A percentile compares a stretch with the other conserved stretches of the same genome.
Evolutionary conservation across 2,329 filamentous ascomycete genomes (phyloP).

Genomic region (Stagonosporopsis tanaceti): DNA sequence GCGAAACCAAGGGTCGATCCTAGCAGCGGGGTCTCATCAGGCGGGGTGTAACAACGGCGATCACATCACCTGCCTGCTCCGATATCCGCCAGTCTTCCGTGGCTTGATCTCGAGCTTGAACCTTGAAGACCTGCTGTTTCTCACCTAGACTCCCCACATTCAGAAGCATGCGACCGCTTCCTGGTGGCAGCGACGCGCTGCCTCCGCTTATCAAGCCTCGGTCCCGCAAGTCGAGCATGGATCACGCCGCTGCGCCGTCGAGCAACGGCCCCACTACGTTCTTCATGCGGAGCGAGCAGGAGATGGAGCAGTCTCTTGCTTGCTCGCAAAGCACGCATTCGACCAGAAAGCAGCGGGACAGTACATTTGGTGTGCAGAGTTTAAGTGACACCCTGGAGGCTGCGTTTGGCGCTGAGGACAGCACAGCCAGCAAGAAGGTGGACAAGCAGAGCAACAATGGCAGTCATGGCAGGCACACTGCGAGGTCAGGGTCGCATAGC

Average conservation of each 20-base stretch:
- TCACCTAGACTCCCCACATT: conserved; percentile 3
- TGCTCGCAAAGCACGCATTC: conserved; percentile 31
- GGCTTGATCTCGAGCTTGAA: conserved; percentile 2
- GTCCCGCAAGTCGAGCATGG: conserved; percentile 50
- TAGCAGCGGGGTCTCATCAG: conserved; percentile 27
- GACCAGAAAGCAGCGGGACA: conserved; percentile 46
- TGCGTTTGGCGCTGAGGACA: conserved; percentile 47
- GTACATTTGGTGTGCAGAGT: conserved; percentile 65
- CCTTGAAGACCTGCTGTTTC: neutral
- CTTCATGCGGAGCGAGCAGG: conserved; percentile 65
- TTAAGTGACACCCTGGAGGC: conserved; percentile 61
- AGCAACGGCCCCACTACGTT: conserved; percentile 62
- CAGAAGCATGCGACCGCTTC: conserved; percentile 44
- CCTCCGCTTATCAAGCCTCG: conserved; percentile 41
- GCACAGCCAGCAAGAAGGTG: conserved; percentile 31
- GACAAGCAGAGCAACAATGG: conserved; percentile 36
- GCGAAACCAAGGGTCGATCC: conserved; percentile 23
- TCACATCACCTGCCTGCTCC: conserved; percentile 20
- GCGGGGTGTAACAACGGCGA: conserved; percentile 24
- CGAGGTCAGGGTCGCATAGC: conserved; percentile 32
- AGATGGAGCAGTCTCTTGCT: conserved; percentile 54
- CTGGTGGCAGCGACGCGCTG: conserved; percentile 46
- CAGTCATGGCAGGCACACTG: conserved; percentile 35
- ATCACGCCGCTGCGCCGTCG: conserved; percentile 38
- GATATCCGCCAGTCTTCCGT: conserved; percentile 6